Conservation (phyloP, 2,329 filamentous ascomycete genomes). For the Corniculantispora saksenae region DNA sequence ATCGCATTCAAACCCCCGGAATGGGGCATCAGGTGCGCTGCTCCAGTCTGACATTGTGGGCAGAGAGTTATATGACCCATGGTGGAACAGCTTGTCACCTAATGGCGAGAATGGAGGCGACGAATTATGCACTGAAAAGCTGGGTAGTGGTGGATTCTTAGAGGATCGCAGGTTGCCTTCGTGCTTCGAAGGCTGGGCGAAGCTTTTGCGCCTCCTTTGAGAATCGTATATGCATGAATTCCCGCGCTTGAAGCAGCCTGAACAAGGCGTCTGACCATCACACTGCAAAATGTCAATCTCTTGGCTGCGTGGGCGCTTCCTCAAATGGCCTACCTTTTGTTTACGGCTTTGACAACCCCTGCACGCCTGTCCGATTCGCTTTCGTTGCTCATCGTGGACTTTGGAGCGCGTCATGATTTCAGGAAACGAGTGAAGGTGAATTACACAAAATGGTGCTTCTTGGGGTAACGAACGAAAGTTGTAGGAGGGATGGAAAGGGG, state of each 20-base stretch:
- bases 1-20: background rate
- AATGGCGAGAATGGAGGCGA: background rate
- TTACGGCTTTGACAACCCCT: slow-evolving; percentile 66
- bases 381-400: slow-evolving; percentile 60
- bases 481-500: background rate
- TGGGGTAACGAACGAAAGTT: background rate
- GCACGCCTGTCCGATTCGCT: slow-evolving; percentile 64
- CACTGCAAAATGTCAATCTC: slow-evolving; percentile 45
- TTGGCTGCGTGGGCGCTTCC: background rate
- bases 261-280: slow-evolving; percentile 59
- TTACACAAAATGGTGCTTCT: background rate
- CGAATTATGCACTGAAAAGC: background rate
- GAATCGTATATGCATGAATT: slow-evolving; percentile 44
- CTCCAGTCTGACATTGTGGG: background rate
- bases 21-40: background rate
- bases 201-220: slow-evolving; percentile 24
- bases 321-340: slow-evolving; percentile 57
- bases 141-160: background rate
- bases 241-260: slow-evolving; percentile 56
- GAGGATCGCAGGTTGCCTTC: background rate
- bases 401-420: slow-evolving; percentile 54
- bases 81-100: background rate
- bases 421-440: background rate
- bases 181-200: background rate
- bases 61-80: background rate